Evolutionary conservation across 208 protist species (phyloP).

Genomic region (Entamoeba invadens): DNA sequence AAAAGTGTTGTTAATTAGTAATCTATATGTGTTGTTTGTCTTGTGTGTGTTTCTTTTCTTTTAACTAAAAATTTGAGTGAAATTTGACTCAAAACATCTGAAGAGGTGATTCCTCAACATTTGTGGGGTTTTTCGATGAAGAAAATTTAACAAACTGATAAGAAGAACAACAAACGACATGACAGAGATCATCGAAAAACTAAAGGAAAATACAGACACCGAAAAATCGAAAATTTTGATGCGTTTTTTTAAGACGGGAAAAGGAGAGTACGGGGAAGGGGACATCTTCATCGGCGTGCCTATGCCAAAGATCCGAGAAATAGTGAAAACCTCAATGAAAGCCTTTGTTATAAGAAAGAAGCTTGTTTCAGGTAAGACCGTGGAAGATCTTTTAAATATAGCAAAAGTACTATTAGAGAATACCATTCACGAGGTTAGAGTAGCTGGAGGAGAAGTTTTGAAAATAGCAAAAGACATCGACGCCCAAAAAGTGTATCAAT

Average conservation of each 20-base stretch:
- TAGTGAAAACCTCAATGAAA: neutral
- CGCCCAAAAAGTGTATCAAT: neutral
- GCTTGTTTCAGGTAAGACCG: neutral
- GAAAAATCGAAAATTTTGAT: neutral
- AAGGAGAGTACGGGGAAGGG: neutral
- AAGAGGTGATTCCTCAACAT: too few species aligned
- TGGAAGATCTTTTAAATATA: neutral
- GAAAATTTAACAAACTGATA: too few species aligned
- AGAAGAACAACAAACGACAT: too few species aligned
- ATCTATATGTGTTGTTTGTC: too few species aligned
- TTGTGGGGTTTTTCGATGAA: too few species aligned
- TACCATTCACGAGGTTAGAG: neutral
- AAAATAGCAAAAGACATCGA: neutral
- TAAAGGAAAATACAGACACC: neutral
- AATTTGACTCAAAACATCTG: too few species aligned
- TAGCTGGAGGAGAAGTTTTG: neutral
- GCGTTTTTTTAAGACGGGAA: neutral
- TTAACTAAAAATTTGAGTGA: too few species aligned
- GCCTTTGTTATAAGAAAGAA: neutral
- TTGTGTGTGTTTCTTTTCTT: too few species aligned
- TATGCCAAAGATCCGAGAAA: neutral
- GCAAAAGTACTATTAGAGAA: neutral
- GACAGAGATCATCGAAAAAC: neutral
- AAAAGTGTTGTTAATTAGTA: too few species aligned
- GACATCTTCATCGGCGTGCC: neutral